Percentiles rank a stretch among this genome's conserved stretches.
Evolutionary conservation across 768 basidiomycete genomes (phyloP).

Genomic region (Podaxis sp.): DNA sequence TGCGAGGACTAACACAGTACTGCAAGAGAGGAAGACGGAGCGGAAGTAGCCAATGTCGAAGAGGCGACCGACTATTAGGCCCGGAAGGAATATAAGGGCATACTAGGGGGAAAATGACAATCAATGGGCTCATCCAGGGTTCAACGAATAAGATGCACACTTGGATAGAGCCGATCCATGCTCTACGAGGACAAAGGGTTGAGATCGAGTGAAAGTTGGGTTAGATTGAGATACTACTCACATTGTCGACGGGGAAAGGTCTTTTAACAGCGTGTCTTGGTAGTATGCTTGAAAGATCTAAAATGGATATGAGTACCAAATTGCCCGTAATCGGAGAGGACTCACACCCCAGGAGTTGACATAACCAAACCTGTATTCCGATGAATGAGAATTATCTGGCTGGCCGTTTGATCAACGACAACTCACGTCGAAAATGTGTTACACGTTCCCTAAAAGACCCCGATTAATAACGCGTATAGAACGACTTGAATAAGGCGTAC

Average conservation of each 20-base stretch:
- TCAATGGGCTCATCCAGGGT: neutral
- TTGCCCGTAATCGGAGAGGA: slow-evolving; percentile 12
- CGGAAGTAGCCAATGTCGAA: slow-evolving; percentile 73
- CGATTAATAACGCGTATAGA: neutral
- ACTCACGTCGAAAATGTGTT: slow-evolving; percentile 47
- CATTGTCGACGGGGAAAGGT: slow-evolving; percentile 43
- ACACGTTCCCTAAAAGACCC: slow-evolving; percentile 37
- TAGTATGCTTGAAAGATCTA: slow-evolving; percentile 10
- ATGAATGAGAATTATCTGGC: slow-evolving; percentile 13
- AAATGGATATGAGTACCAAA: neutral
- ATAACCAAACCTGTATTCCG: slow-evolving; percentile 53
- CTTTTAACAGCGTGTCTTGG: neutral
- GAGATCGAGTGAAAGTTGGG: slow-evolving; percentile 45
- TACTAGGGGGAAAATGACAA: slow-evolving; percentile 37
- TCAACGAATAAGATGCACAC: slow-evolving; percentile 26
- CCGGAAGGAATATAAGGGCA: slow-evolving; percentile 59
- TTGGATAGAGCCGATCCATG: slow-evolving; percentile 82
- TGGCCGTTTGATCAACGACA: slow-evolving; percentile 12
- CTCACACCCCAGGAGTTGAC: slow-evolving; percentile 76
- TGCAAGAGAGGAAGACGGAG: slow-evolving; percentile 34
- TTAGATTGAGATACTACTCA: slow-evolving; percentile 26
- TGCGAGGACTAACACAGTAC: slow-evolving; percentile 38
- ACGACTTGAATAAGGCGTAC: slow-evolving; percentile 25
- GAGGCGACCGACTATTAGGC: slow-evolving; percentile 42
- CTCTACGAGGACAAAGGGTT: slow-evolving; percentile 32